Evolutionary conservation across 371 early-diverging fungal genomes (phyloP), one percentile per base, ranked within the genome.

Genomic region (Syncephalastrum racemosum): DNA sequence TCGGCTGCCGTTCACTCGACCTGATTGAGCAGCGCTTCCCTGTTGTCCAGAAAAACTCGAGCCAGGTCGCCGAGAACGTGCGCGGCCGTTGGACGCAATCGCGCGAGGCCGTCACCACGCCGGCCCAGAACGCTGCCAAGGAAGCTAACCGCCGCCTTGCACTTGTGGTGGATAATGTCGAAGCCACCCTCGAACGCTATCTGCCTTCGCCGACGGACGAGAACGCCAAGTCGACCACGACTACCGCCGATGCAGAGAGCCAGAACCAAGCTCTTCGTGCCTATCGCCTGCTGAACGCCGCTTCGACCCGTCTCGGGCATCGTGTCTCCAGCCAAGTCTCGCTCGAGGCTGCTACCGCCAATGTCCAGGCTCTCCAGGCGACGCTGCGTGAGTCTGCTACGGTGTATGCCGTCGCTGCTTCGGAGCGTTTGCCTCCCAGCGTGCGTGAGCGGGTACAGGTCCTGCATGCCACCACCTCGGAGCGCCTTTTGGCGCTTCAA

Each of bases 1-100:
- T 86, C 27, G 90, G 87, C 15, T 77, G 80, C 45, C 68, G 77
- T 50, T 87, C 89, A 1, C 71, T 91, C 15, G 88, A 89, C 54
- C 46, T 77, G 39, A 58, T 91, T 40, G 84, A 89, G 55, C 46
- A 58, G 2, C 76, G 71, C 31, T 80, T 86, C 68, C 91, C 91
- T 12, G 73, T 86, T 18, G 76, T 90, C 43, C 75, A 61, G 27
- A 62, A 82, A 63, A 88, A 86, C 16, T 86, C 85, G 8, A 56
- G 46, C 3, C 62, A 60, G 24, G 45, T 66, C 25, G 61, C 67
- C 23, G 58, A 54, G 24, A 59, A 59, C 39, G 62, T 68, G 25
- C 70, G 66, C 57, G 71, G 66, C 23, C 72, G 69, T 0, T 53
- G 72, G 15, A 79, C 74, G 42, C 68, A 73, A 25, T 65, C 70